Evolutionary conservation across 805 yeast genomes (phyloP).

Genomic region (Suhomyces sp.): DNA sequence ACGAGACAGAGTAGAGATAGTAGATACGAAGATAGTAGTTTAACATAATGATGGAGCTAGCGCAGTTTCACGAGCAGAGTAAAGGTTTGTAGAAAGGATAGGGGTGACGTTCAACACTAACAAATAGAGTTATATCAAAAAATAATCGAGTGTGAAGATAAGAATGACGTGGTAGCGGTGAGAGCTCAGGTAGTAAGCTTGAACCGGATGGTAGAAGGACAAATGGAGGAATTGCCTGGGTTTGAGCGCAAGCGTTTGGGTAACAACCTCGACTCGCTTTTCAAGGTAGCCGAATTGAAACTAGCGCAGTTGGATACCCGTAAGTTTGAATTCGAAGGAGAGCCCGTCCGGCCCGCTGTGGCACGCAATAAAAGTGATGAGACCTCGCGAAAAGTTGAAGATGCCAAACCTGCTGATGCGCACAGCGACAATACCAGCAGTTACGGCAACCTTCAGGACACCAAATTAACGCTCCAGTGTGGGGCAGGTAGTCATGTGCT

Average conservation of each 20-base stretch:
- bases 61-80: background rate
- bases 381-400: background rate
- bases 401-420: background rate
- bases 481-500: constrained; percentile 8
- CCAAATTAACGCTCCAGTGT: background rate
- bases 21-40: background rate
- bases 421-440: background rate
- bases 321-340: constrained; percentile 28
- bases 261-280: constrained; percentile 15
- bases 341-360: constrained; percentile 15
- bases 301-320: constrained; percentile 10
- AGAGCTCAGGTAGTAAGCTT: constrained; percentile 9
- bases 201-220: constrained; percentile 8
- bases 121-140: constrained; percentile 4
- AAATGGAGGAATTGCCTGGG: constrained; percentile 3
- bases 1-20: background rate
- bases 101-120: background rate
- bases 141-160: constrained; percentile 7
- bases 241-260: constrained; percentile 23
- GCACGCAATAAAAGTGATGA: background rate
- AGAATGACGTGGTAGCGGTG: background rate
- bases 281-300: constrained; percentile 20
- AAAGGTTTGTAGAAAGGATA: constrained; percentile 1
- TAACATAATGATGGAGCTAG: background rate
- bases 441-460: background rate